Percentiles rank a stretch among this genome's conserved stretches.
Evolutionary conservation across 352 stramenopile species (phyloP).

Genomic region (Globisporangium acanthophoron): DNA sequence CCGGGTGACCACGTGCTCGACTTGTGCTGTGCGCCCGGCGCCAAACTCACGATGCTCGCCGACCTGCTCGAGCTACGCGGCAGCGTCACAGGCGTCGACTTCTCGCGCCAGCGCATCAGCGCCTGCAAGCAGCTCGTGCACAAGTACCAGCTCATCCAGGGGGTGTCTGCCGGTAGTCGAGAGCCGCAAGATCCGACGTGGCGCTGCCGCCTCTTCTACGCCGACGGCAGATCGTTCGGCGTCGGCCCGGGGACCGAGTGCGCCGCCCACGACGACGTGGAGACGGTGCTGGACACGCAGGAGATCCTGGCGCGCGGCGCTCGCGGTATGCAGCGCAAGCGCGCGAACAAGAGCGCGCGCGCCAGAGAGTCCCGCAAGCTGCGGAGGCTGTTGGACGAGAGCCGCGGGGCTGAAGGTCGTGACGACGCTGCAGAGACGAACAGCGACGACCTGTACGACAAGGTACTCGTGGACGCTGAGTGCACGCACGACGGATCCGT

Average conservation of each 20-base stretch:
- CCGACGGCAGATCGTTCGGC: conserved; percentile 69
- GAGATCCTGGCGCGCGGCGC: conserved; percentile 43
- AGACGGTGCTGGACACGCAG: conserved; percentile 61
- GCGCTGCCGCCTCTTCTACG: conserved; percentile 73
- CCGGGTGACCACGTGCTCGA: conserved; percentile 89
- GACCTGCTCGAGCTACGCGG: conserved; percentile 60
- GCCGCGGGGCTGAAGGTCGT: neutral
- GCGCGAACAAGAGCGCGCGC: conserved; percentile 89
- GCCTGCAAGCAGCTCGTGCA: conserved; percentile 87
- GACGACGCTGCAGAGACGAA: neutral
- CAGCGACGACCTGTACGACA: conserved; percentile 76
- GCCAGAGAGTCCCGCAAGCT: conserved; percentile 42
- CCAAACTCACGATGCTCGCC: conserved; percentile 91
- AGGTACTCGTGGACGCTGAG: conserved; percentile 94
- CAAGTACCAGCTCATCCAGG: conserved; percentile 88
- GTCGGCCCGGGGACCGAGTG: conserved; percentile 50
- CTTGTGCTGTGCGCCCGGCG: conserved; percentile 91
- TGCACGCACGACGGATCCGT: conserved; percentile 94
- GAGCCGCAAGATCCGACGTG: conserved; percentile 16
- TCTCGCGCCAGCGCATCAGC: conserved; percentile 73
- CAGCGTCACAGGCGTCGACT: conserved; percentile 85
- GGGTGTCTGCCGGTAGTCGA: neutral
- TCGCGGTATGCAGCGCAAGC: conserved; percentile 57
- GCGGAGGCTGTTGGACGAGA: conserved; percentile 20
- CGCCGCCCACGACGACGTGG: conserved; percentile 24